Base-by-base conservation (phyloP, 257 asterid species). In the Perilla frutescens region DNA sequence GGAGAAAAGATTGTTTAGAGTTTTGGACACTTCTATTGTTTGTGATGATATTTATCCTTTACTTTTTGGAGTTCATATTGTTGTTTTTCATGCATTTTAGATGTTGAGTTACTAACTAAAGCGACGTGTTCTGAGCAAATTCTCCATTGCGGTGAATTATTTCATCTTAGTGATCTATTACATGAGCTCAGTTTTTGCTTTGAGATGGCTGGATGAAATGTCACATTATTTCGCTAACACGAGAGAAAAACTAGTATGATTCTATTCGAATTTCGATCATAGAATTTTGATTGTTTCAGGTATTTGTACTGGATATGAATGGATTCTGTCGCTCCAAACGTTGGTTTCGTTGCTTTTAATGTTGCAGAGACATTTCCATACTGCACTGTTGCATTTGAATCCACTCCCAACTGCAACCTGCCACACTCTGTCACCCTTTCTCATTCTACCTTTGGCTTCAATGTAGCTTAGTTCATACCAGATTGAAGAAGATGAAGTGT, bases 1-100 rank as follows among this genome's bases (percentile, higher is more conserved):
- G 90, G 63, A 84, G 88, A 80, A 81, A 84, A 81, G 61, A 62
- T 74, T 68, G 62, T 76, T 75, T 68, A 51, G 84, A 72, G 44
- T 70, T 78, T 57, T 54, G 70, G 73, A 48, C 79, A 72, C 84
- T 72, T 75, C 1, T 62, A 72, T 77, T 67, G 65, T 65, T 67
- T 56, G 53, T 62, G 71, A 40, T 53, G 70, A 43, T 41, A 20
- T 70, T 66, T 62, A 3, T 73, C 39, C 20, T 58, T 68, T 75
- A 12, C 56, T 12, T 53, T 59, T 54, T 49, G 83, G 64, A 78
- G 80, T 64, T 80, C 60, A 44, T 63, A 36, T 55, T 73, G 57
- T 74, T 62, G 37, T 60, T 34, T 76, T 31, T 37, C 15, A 45
- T 69, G 72, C 78, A 47, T 70, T 77, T 58, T 74, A 62, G 75